Evolutionary conservation across 768 basidiomycete species (phyloP).

Genomic region (Suillus clintonianus): DNA sequence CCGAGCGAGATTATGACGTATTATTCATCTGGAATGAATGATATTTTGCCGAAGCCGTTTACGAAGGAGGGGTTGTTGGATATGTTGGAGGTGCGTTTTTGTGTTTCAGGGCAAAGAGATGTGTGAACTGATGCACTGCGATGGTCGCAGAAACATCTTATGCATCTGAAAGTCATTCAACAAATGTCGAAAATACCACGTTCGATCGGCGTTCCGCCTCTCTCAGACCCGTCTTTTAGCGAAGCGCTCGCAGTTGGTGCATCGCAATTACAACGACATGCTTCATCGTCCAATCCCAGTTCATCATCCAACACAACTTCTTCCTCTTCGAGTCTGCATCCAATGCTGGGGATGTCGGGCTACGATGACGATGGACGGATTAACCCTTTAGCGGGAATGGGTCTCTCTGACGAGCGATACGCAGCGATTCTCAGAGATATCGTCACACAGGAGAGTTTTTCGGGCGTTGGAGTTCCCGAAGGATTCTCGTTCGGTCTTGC

Average conservation of each 20-base stretch:
- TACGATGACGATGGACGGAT: slow-evolving; percentile 56
- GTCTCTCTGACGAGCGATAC: slow-evolving; percentile 88
- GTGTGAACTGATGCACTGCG: not conserved
- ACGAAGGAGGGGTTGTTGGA: slow-evolving; percentile 89
- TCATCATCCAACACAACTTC: slow-evolving; percentile 10
- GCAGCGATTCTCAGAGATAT: slow-evolving; percentile 73
- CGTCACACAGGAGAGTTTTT: slow-evolving; percentile 63
- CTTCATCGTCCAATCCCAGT: not conserved
- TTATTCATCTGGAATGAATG: slow-evolving; percentile 80
- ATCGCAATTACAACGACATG: slow-evolving; percentile 8
- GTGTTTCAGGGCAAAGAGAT: not conserved
- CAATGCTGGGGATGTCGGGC: slow-evolving; percentile 1
- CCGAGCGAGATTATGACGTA: slow-evolving; percentile 93
- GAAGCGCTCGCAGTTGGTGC: slow-evolving; percentile 52
- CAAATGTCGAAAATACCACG: slow-evolving; percentile 69
- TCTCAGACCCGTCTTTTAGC: slow-evolving; percentile 55
- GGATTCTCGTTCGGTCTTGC: slow-evolving; percentile 22
- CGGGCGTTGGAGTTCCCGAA: slow-evolving; percentile 39
- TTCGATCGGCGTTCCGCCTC: slow-evolving; percentile 65
- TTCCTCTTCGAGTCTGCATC: slow-evolving; percentile 5
- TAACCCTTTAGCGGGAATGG: slow-evolving; percentile 87
- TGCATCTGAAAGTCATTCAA: slow-evolving; percentile 85
- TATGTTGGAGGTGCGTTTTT: slow-evolving; percentile 77
- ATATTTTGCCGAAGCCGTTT: slow-evolving; percentile 95
- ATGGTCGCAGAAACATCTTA: slow-evolving; percentile 72